Evolutionary conservation across 768 basidiomycete species (phyloP).

Genomic region (Lyophyllum atratum): DNA sequence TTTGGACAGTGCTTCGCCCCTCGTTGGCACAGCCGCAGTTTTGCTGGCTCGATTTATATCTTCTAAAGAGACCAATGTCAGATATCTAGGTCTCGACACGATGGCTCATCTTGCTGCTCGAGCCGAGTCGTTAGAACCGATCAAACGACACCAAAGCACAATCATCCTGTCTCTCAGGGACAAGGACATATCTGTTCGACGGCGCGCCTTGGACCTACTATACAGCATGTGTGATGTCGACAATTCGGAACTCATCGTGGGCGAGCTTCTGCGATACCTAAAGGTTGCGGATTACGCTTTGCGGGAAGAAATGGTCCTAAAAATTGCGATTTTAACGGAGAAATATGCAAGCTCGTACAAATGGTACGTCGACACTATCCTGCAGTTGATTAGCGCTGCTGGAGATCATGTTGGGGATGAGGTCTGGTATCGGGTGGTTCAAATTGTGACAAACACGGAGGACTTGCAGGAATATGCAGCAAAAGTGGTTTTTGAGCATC

Average conservation of each 20-base stretch:
- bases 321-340: conserved; percentile 98
- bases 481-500: conserved; percentile 85
- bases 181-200: conserved; percentile 94
- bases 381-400: conserved; percentile 93
- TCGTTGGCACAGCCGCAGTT: conserved; percentile 86
- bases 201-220: conserved; percentile 91
- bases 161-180: conserved; percentile 94
- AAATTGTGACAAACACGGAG: conserved; percentile 98
- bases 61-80: conserved; percentile 97
- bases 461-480: conserved; percentile 97
- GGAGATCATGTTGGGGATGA: conserved; percentile 99
- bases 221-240: conserved; percentile 99
- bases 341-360: conserved; percentile 97
- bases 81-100: conserved; percentile 96
- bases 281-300: conserved; percentile 96
- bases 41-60: conserved; percentile 95
- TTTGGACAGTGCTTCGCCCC: conserved; percentile 84
- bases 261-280: conserved; percentile 91
- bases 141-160: conserved; percentile 94
- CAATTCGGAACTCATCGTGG: conserved; percentile 95
- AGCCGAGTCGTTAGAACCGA: conserved; percentile 85
- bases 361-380: conserved; percentile 98
- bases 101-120: conserved; percentile 98
- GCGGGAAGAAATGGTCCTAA: conserved; percentile 98
- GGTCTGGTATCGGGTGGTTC: conserved; percentile 99